Base-by-base conservation (phyloP, 1,284 basidiomycete genomes). In the Marasmius fiardii region DNA sequence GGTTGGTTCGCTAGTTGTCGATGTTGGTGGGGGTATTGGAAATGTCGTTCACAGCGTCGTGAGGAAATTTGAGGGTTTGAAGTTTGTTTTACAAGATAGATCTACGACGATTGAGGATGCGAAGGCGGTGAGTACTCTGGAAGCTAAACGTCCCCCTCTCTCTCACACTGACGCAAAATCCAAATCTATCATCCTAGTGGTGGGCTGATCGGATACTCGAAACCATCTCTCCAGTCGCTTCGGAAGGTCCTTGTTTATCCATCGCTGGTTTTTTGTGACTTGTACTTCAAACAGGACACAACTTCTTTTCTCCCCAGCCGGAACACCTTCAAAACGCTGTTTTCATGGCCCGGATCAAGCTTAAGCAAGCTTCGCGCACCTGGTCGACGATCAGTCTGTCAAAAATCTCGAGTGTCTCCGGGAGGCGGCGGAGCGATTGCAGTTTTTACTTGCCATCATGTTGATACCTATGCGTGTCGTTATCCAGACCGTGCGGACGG, bases 11-110 rank as follows among this genome's bases (percentile, higher is more conserved):
- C 41, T 55, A 8, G 49, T n/a, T n/a, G n/a, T n/a, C n/a, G n/a
- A n/a, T n/a, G n/a, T n/a, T n/a, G n/a, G n/a, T n/a, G n/a, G n/a
- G n/a, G n/a, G n/a, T n/a, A n/a, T 70, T 24, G 67, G 68, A n/a
- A 53, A 49, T 37, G 52, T 58, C 1, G 44, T 55, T 1, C 52
- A 67, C 21, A 28, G 45, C 11, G 34, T 70, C 3, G 61, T 60
- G 10, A 58, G 59, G 37, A 21, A 48, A 0, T 58, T 56, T 18
- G 60, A 65, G 5, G 47, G 61, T 0, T 24, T 70, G 31, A 61
- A 61, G 18, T 52, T 67, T 23, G 56, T 69, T 18, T 48, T 69
- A 6, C 66, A 69, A 52, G 68, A 70, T 47, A 58, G 58, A 4
- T 52, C 57, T 18, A 58, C 53, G 12, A 48, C 63, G 1, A 53